Evolutionary conservation across 2,329 filamentous ascomycete genomes (phyloP).

Genomic region (Trichophyton verrucosum): DNA sequence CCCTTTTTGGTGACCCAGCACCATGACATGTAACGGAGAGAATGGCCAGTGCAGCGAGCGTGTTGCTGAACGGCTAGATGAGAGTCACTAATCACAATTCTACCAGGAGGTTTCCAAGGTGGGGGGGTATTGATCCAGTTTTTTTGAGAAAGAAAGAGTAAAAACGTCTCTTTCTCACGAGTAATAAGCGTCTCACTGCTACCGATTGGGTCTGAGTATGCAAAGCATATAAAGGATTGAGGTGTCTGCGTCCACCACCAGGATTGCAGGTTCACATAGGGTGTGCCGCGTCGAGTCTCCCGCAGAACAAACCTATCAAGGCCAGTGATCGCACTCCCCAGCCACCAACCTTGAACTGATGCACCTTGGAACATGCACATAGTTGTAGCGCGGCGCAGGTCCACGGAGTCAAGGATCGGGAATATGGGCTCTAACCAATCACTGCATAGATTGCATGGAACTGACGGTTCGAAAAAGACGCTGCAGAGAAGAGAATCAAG

Average conservation of each 20-base stretch:
- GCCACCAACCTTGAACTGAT: not conserved
- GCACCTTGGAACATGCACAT: not conserved
- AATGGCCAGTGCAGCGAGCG: not conserved
- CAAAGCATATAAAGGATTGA: not conserved
- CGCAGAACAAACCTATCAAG: not conserved
- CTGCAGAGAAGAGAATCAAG: not conserved
- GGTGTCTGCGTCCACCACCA: not conserved
- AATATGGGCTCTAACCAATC: not conserved
- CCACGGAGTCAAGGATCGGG: not conserved
- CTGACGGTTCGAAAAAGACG: not conserved
- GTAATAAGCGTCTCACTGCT: not conserved
- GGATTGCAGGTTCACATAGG: not conserved
- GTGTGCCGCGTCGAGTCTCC: not conserved
- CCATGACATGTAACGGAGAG: not conserved
- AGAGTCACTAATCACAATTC: not conserved
- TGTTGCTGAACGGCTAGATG: not conserved
- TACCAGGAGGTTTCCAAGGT: not conserved
- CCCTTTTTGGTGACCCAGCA: not conserved
- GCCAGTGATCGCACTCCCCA: not conserved
- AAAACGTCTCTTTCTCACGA: not conserved
- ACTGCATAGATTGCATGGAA: not conserved
- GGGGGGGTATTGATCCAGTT: not conserved
- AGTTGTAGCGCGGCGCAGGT: not conserved
- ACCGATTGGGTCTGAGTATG: not conserved
- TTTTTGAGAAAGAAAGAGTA: not conserved